These are phyloP conservation scores for Rossbeevera mucosa DNA, from an alignment of 768 basidiomycete genomes.

Conservation along the genomic window DNA sequence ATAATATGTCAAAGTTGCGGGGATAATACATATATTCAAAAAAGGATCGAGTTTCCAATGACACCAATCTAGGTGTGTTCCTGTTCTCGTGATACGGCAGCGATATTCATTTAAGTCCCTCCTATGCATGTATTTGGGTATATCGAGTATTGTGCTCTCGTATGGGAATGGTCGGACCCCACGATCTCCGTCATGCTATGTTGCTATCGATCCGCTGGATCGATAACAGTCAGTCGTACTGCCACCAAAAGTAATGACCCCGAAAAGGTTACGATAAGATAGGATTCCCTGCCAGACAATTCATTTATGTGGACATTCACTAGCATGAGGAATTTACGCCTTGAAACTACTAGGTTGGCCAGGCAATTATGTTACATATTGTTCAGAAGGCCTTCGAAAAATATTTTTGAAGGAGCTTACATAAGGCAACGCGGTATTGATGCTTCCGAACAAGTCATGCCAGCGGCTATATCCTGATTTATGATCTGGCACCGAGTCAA, in stretches of 20 bases:
- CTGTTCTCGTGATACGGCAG: constrained; percentile 4
- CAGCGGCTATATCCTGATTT: constrained; percentile 1
- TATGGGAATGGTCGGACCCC: neutral
- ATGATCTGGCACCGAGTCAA: constrained; percentile 25
- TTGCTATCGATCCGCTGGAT: neutral
- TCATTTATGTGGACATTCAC: neutral
- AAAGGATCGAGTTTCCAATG: neutral
- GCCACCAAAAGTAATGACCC: neutral
- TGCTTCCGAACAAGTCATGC: neutral
- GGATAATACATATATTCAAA: constrained; percentile 3
- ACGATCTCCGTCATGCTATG: neutral
- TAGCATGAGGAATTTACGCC: neutral
- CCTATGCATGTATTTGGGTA: neutral
- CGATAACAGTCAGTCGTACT: neutral
- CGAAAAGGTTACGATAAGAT: neutral
- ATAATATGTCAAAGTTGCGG: constrained; percentile 1
- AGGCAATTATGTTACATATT: neutral
- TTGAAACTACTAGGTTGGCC: too few relatives aligned
- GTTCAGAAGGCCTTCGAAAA: constrained; percentile 1
- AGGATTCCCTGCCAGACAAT: neutral
- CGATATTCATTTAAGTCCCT: neutral
- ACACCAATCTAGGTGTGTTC: constrained; percentile 3
- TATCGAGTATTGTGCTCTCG: neutral
- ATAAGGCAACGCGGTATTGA: neutral
- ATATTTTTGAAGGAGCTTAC: constrained; percentile 2